These are phyloP conservation scores for Mortierella sp. DNA, from an alignment of 371 early-diverging fungal genomes.

Conservation along the genomic window DNA sequence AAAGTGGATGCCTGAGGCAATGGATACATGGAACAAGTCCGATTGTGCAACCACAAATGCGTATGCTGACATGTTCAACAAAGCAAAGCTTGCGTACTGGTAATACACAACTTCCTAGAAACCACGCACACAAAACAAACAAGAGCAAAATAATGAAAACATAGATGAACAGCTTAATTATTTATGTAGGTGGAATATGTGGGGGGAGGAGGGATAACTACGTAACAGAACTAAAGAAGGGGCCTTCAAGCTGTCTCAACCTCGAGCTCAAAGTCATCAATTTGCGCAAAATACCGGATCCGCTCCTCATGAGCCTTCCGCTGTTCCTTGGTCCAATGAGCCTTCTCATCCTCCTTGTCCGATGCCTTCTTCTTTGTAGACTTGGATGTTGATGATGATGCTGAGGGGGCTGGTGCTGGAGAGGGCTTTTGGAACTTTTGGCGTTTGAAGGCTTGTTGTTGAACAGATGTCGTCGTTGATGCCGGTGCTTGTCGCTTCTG, in stretches of 20 bases:
- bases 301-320: slow-evolving; percentile 33
- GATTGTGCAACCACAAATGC: slow-evolving; percentile 59
- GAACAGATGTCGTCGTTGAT: background rate
- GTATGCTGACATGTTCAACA: slow-evolving; percentile 59
- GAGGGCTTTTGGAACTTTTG: background rate
- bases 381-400: background rate
- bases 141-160: background rate
- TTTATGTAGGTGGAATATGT: background rate
- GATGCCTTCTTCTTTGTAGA: slow-evolving; percentile 1
- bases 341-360: slow-evolving; percentile 18
- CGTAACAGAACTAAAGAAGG: background rate
- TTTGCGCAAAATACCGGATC: slow-evolving; percentile 38
- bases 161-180: background rate
- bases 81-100: slow-evolving; percentile 34
- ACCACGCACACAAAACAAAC: background rate
- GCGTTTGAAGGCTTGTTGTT: background rate
- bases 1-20: slow-evolving; percentile 81
- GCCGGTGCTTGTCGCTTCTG: slow-evolving; percentile 14
- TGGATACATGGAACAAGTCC: slow-evolving; percentile 53
- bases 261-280: slow-evolving; percentile 52
- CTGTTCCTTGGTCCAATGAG: slow-evolving; percentile 34
- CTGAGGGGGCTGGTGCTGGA: background rate
- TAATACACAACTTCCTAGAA: slow-evolving; percentile 1
- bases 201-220: background rate
- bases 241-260: slow-evolving; percentile 18